Evolutionary conservation across 306 rosid genomes (phyloP).

Genomic region (Cicer cuneatum): DNA sequence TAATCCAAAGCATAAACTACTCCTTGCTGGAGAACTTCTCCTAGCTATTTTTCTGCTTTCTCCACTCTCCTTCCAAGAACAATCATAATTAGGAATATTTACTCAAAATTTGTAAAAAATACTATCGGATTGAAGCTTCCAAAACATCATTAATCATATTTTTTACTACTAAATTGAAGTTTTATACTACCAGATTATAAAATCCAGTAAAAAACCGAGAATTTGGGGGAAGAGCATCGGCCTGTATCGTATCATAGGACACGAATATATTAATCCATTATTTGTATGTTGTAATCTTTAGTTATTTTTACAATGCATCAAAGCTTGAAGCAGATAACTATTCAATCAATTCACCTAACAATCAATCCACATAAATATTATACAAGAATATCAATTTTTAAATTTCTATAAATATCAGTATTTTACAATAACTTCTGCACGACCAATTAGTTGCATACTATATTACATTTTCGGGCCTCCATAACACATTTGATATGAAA

Average conservation of each 20-base stretch:
- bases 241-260: not conserved
- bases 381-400: slow-evolving; percentile 20
- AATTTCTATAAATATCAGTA: slow-evolving; percentile 37
- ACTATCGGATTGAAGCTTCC: no score
- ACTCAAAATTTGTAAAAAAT: no score
- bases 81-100: no score
- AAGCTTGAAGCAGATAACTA: not conserved
- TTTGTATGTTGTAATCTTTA: not conserved
- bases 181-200: no score
- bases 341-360: slow-evolving; percentile 24
- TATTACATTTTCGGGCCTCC: slow-evolving; percentile 18
- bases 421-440: slow-evolving; percentile 18
- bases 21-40: no score
- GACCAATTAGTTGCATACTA: not conserved
- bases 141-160: no score
- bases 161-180: no score
- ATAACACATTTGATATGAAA: slow-evolving; percentile 16
- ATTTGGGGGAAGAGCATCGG: no score
- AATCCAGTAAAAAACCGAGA: no score
- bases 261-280: not conserved
- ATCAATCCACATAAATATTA: not conserved
- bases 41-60: no score
- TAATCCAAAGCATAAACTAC: no score
- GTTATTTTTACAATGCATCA: slow-evolving; percentile 15
- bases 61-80: no score